Conservation (phyloP, 345 rosid species). For the Kernera saxatilis region DNA sequence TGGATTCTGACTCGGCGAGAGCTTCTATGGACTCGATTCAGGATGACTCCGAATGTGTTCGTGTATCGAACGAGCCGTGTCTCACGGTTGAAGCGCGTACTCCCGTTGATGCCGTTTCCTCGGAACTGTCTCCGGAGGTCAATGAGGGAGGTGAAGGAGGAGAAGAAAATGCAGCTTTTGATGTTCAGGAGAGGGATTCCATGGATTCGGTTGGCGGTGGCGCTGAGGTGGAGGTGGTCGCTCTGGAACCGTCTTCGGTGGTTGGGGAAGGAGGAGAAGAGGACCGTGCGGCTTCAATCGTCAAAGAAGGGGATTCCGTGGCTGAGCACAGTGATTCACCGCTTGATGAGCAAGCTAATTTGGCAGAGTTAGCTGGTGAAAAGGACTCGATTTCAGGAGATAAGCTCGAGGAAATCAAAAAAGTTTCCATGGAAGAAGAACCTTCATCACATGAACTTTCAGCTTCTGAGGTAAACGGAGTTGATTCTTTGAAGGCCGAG, state of each 20-base stretch:
- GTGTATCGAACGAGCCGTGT: not conserved
- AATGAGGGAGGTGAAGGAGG: conserved; percentile 19
- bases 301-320: conserved; percentile 5
- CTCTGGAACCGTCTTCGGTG: not conserved
- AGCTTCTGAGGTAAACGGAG: conserved; percentile 2
- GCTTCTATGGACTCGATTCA: conserved; percentile 14
- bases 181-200: conserved; percentile 13
- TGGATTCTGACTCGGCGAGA: conserved; percentile 23
- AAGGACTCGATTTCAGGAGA: conserved; percentile 9
- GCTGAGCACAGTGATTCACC: conserved; percentile 11
- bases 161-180: conserved; percentile 10
- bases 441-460: not conserved
- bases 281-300: conserved; percentile 12
- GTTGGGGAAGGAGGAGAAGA: conserved; percentile 16
- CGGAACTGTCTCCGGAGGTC: conserved; percentile 11
- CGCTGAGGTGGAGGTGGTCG: not conserved
- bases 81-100: not conserved
- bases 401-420: conserved; percentile 1
- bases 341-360: conserved; percentile 1
- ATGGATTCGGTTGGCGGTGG: conserved; percentile 1
- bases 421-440: conserved; percentile 15
- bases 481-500: not conserved
- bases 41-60: conserved; percentile 3
- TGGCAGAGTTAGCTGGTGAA: not conserved
- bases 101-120: not conserved